These are phyloP conservation scores for Bryoglossum gracile DNA, from an alignment of 495 filamentous ascomycete species.

Conservation along the genomic window DNA sequence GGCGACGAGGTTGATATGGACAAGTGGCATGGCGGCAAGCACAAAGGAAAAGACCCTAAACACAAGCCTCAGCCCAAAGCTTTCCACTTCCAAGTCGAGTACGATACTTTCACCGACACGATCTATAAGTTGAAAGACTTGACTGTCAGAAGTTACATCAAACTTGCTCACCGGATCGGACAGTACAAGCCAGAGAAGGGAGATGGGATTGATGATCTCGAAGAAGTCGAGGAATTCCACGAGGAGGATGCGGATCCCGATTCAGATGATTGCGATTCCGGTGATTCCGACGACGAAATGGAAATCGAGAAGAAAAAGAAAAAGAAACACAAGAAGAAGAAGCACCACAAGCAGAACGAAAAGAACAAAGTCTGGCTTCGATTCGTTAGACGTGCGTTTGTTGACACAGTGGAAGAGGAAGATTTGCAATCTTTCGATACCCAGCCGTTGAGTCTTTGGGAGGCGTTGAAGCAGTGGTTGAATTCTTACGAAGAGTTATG, in stretches of 20 bases:
- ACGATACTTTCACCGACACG: conserved; percentile 69
- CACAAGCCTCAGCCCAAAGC: conserved; percentile 45
- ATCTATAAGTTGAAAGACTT: conserved; percentile 72
- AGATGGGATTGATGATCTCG: conserved; percentile 22
- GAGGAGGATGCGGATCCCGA: conserved; percentile 7
- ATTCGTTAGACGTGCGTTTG: conserved; percentile 26
- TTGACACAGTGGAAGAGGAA: conserved; percentile 23
- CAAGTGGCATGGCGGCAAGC: conserved; percentile 48
- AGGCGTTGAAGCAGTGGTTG: background rate
- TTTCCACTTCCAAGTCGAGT: conserved; percentile 78
- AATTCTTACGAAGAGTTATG: background rate
- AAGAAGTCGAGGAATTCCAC: conserved; percentile 6
- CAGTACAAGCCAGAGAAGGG: conserved; percentile 34
- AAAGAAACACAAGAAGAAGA: conserved; percentile 22
- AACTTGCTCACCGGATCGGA: conserved; percentile 73
- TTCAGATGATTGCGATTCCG: background rate
- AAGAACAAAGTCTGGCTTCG: conserved; percentile 27
- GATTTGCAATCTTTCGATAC: conserved; percentile 13
- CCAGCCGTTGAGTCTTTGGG: background rate
- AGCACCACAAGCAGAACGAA: conserved; percentile 18
- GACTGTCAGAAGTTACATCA: conserved; percentile 73
- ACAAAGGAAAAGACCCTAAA: conserved; percentile 46
- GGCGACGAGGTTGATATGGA: conserved; percentile 25
- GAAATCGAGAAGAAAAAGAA: conserved; percentile 10
- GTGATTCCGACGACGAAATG: background rate